phyloP scores from a whole-genome alignment of 192 early-diverging fungal species.

The Coemansia sp. region DNA sequence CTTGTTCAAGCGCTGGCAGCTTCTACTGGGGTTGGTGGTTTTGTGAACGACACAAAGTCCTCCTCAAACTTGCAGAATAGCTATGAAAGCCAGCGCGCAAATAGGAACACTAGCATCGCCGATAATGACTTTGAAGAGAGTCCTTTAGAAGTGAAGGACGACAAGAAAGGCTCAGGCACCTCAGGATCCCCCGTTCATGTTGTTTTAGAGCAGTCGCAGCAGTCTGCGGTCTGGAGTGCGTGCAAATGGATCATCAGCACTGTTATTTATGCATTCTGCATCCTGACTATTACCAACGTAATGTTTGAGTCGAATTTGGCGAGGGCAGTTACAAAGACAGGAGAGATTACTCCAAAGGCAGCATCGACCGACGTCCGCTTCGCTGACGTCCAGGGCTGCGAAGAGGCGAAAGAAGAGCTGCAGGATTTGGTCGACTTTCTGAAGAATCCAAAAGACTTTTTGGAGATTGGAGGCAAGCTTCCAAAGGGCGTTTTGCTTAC shows the following conservation, averaged over 20 bases:
- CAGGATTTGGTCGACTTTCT: conserved; percentile 96
- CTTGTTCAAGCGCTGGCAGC: conserved; percentile 46
- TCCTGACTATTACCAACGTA: conserved; percentile 67
- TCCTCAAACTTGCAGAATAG: background rate
- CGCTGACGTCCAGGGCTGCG: conserved; percentile 94
- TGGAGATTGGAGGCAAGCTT: conserved; percentile 89
- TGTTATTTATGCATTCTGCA: conserved; percentile 61
- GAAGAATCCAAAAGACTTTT: conserved; percentile 88
- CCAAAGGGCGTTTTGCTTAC: conserved; percentile 91
- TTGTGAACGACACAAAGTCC: background rate
- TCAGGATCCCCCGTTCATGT: conserved; percentile 38
- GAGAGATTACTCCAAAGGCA: conserved; percentile 37
- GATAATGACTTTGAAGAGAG: background rate
- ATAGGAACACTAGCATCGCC: background rate
- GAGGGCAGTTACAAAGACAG: conserved; percentile 54
- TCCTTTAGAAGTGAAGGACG: background rate
- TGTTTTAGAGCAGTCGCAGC: conserved; percentile 33
- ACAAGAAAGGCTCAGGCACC: conserved; percentile 13
- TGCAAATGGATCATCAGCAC: conserved; percentile 45
- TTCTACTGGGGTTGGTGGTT: background rate
- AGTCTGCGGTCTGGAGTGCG: conserved; percentile 28
- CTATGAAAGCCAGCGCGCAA: background rate
- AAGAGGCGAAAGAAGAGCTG: conserved; percentile 97
- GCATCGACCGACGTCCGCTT: conserved; percentile 66
- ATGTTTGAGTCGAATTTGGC: conserved; percentile 69